Base-by-base conservation (phyloP, 176 grass and related monocot genomes). In the Lolium rigidum region DNA sequence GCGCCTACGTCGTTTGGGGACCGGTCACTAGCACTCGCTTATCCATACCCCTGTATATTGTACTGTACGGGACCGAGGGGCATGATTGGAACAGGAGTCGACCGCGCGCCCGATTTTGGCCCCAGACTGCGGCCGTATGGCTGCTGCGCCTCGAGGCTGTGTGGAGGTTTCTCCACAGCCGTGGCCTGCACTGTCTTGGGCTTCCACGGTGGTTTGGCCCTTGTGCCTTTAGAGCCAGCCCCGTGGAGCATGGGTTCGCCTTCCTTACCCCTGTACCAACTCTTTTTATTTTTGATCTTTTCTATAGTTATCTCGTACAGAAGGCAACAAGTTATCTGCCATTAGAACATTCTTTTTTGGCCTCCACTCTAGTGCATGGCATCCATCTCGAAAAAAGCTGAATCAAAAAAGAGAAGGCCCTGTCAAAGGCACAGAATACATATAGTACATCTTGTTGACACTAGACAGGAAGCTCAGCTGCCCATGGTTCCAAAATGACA, bases 241-340 rank as follows among this genome's bases (percentile, higher is more conserved):
- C 38, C 14, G 7, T 75, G 47, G 72, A 15, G 73, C 48, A 54
- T 54, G 73, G 73, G 73, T 10, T 76, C 72, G 72, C 72, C 22
- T 52, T 15, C 24, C 15, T 13, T 48, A 25, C 21, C 71, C 46
- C 21, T 0, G 0, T 0, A 51, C 72, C 22, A 75, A 75, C 72
- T 75, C 22, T 75, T 75, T 75, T 74, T 75, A 2, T 35, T n/a
- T n/a, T n/a, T n/a, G n/a, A n/a, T n/a, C n/a, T n/a, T n/a, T n/a
- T 35, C 31, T n/a, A n/a, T n/a, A n/a, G n/a, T 35, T 35, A 35
- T 35, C 31, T 35, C 31, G n/a, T n/a, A n/a, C 31, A 35, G n/a
- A n/a, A n/a, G n/a, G n/a, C n/a, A n/a, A n/a, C n/a, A n/a, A n/a
- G n/a, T n/a, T n/a, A n/a, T n/a, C n/a, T n/a, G n/a, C n/a, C n/a